Evolutionary conservation across 2,329 filamentous ascomycete genomes (phyloP).

Genomic region (Xylaria sp.): DNA sequence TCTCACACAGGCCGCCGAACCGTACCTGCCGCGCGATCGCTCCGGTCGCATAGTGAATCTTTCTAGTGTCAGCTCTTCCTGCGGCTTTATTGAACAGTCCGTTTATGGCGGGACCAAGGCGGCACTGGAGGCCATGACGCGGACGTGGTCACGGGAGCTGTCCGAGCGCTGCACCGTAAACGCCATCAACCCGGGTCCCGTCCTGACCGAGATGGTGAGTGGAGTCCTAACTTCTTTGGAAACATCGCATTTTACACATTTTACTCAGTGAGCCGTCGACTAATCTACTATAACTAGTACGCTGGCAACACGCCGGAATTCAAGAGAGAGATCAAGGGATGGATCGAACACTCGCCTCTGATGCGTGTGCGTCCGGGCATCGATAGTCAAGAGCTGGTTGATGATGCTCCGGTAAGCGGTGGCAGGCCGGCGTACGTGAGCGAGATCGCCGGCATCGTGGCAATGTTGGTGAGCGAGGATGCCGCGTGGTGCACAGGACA

Average conservation of each 20-base stretch:
- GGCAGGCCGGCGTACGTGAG: slow-evolving; percentile 71
- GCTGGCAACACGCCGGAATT: slow-evolving; percentile 55
- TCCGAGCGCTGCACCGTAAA: slow-evolving; percentile 65
- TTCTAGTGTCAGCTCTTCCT: slow-evolving; percentile 64
- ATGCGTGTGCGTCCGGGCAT: slow-evolving; percentile 68
- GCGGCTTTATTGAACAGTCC: slow-evolving; percentile 64
- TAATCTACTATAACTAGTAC: slow-evolving; percentile 58
- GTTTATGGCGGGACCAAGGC: slow-evolving; percentile 69
- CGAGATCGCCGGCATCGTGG: slow-evolving; percentile 80
- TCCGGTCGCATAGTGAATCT: slow-evolving; percentile 67
- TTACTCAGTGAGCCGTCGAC: too few species aligned
- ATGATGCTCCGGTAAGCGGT: slow-evolving; percentile 64
- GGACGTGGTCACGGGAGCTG: slow-evolving; percentile 68
- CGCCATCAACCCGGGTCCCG: slow-evolving; percentile 66
- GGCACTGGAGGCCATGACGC: slow-evolving; percentile 68
- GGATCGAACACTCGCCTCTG: slow-evolving; percentile 67
- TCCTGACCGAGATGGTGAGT: slow-evolving; percentile 52
- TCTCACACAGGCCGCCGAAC: slow-evolving; percentile 76
- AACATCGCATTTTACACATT: too few species aligned
- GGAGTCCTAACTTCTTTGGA: background rate
- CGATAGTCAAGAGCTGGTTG: slow-evolving; percentile 70
- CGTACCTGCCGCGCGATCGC: slow-evolving; percentile 75
- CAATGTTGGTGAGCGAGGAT: slow-evolving; percentile 78
- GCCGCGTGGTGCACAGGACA: slow-evolving; percentile 82
- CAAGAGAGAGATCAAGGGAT: slow-evolving; percentile 55